Evolutionary conservation across 495 filamentous ascomycete genomes (phyloP), one percentile per base, ranked within the genome.

Genomic region (Penicillium canescens): DNA sequence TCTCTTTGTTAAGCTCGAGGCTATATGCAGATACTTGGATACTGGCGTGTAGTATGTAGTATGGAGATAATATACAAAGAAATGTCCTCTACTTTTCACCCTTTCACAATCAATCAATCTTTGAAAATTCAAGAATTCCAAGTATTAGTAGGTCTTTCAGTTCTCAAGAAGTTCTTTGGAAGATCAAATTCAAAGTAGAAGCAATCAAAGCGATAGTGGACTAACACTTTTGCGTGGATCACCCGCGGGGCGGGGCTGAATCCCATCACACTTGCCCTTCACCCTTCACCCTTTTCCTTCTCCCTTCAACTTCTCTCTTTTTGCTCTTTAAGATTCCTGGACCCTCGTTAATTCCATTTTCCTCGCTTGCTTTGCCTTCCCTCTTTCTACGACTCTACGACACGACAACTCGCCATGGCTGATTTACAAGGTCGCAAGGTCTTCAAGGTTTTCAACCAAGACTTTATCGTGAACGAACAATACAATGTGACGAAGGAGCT

Each of bases 381-480:
- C 39, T 52, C 21, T 40, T 21, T 57, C 41, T 36, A 6, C 37
- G 9, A 34, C 5, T 26, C 21, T 33, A 14, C 21, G 34, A 26
- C 43, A 38, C 43, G 44, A 20, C 28, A 46, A 42, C 49, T 31
- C 64, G 56, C 34, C 67, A 93, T 92, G 89, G 77, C 82, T 61
- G 88, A 92, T 70, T 77, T 95, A 46, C 83, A 86, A 59, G 90
- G 90, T 67, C 89, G 92, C 68, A 96, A 95, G 79, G 82, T 92
- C 73, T 98, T 98, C 83, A 98, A 98, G 87, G 94, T 98, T 66
- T 98, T 98, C 79, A 97, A 97, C 82, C 94, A 98, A 72, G 94
- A 98, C 78, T 98, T 98, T 66, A 88, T 97, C 58, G 94, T 98
- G 56, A 95, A 96, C 68, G 92, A 98, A 74, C 84, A 95, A 46